A percentile compares a stretch with the other conserved stretches of the same genome.
These are phyloP conservation scores for Teratosphaeriaceae sp. DNA, from an alignment of 2,329 filamentous ascomycete genomes.

Conservation along the genomic window DNA sequence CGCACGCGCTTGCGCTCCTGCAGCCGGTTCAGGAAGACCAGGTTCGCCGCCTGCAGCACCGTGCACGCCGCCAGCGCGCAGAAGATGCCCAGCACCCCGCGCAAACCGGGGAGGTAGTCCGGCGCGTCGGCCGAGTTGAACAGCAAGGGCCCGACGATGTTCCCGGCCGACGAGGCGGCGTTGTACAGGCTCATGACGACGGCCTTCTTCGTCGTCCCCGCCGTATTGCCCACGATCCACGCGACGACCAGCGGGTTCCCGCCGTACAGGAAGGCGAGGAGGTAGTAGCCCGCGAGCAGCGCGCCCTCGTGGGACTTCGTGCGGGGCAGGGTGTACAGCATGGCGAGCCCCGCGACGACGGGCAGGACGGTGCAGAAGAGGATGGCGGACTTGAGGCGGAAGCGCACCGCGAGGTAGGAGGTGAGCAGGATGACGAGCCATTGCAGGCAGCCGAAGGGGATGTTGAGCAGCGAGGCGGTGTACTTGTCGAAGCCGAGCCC, in stretches of 20 bases:
- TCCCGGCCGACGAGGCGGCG: slow-evolving; percentile 53
- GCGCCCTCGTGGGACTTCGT: slow-evolving; percentile 36
- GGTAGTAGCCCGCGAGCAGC: slow-evolving; percentile 57
- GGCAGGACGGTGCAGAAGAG: slow-evolving; percentile 50
- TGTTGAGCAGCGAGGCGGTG: slow-evolving; percentile 55
- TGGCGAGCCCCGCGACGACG: slow-evolving; percentile 53
- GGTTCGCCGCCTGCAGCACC: slow-evolving; percentile 47
- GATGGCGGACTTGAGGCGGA: slow-evolving; percentile 51
- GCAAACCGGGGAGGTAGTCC: slow-evolving; percentile 51
- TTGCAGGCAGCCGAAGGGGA: slow-evolving; percentile 45
- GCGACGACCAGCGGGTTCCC: slow-evolving; percentile 59
- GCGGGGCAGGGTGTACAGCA: slow-evolving; percentile 51
- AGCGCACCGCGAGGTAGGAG: slow-evolving; percentile 53
- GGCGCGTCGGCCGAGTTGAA: slow-evolving; percentile 55
- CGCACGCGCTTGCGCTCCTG: slow-evolving; percentile 50
- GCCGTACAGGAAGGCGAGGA: slow-evolving; percentile 60
- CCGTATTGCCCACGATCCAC: slow-evolving; percentile 65
- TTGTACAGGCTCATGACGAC: slow-evolving; percentile 59
- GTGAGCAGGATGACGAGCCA: slow-evolving; percentile 52
- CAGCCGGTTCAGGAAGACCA: slow-evolving; percentile 51
- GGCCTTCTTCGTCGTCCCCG: slow-evolving; percentile 61
- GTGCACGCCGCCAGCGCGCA: slow-evolving; percentile 48
- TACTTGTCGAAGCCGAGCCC: slow-evolving; percentile 56
- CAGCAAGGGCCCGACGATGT: slow-evolving; percentile 60
- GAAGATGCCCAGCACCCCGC: slow-evolving; percentile 51